phyloP scores from a whole-genome alignment of 2,329 filamentous ascomycete species.

The Ophiostoma sp. region DNA sequence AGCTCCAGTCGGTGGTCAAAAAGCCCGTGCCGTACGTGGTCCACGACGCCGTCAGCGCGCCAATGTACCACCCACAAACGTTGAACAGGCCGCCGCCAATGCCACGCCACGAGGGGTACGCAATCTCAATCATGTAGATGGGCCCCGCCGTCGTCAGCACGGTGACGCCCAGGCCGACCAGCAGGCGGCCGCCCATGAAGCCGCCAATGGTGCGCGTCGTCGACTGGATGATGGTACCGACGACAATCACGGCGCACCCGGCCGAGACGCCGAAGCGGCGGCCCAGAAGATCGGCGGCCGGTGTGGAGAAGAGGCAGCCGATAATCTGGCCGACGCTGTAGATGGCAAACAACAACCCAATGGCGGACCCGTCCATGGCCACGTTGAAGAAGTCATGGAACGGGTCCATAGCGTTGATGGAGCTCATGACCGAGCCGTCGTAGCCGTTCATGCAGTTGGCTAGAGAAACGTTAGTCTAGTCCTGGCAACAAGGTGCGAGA shows the following conservation, averaged over 20 bases:
- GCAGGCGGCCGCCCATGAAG: background rate
- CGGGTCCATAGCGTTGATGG: background rate
- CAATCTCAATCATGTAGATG: background rate
- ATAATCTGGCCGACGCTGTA: background rate
- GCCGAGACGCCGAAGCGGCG: background rate
- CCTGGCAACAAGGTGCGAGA: background rate
- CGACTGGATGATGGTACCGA: background rate
- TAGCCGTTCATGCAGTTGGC: background rate
- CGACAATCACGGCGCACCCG: background rate
- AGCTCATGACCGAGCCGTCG: background rate
- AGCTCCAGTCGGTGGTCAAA: constrained; percentile 28
- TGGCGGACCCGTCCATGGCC: background rate
- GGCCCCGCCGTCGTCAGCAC: background rate
- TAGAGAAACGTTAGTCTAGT: background rate
- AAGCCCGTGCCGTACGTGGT: constrained; percentile 30
- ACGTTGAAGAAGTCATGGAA: background rate
- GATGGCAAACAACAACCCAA: background rate
- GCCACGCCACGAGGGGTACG: background rate
- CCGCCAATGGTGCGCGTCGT: background rate
- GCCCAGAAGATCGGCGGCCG: background rate
- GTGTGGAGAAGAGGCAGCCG: background rate
- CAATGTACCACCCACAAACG: constrained; percentile 43
- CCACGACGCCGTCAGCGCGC: constrained; percentile 31
- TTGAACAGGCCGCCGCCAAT: background rate
- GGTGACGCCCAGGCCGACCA: background rate